Evolutionary conservation across 345 rosid species (phyloP).

Genomic region (Brassica carinata): DNA sequence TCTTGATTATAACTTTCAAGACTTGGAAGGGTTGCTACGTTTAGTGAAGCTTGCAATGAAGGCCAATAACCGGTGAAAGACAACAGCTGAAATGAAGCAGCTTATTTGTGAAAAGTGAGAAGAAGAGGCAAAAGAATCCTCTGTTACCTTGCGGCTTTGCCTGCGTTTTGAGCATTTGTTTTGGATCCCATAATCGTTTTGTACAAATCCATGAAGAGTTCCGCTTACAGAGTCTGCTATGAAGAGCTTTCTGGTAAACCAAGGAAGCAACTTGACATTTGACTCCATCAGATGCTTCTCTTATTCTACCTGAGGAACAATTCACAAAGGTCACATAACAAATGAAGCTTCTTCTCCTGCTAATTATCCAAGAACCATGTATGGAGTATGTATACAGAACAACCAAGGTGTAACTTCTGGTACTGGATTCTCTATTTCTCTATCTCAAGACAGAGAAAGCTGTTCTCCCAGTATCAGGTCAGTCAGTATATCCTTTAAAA

Average conservation of each 20-base stretch:
- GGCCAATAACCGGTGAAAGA: constrained; percentile 60
- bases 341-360: background rate
- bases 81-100: constrained; percentile 8
- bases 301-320: background rate
- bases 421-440: constrained; percentile 3
- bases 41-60: constrained; percentile 85
- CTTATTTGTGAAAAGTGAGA: constrained; percentile 24
- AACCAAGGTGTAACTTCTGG: constrained; percentile 29
- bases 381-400: constrained; percentile 24
- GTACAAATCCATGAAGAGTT: constrained; percentile 28
- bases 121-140: constrained; percentile 28
- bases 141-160: constrained; percentile 20
- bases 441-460: background rate
- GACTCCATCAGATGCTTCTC: constrained; percentile 25
- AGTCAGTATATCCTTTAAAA: background rate
- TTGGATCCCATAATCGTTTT: constrained; percentile 12
- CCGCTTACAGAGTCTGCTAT: constrained; percentile 17
- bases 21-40: constrained; percentile 74
- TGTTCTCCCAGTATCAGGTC: background rate
- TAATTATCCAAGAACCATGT: constrained; percentile 31
- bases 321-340: background rate
- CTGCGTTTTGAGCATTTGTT: background rate
- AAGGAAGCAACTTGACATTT: constrained; percentile 24
- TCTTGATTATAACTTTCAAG: constrained; percentile 93
- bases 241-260: constrained; percentile 21